Conservation (phyloP, 345 rosid genomes). For the Luvunga scandens region DNA sequence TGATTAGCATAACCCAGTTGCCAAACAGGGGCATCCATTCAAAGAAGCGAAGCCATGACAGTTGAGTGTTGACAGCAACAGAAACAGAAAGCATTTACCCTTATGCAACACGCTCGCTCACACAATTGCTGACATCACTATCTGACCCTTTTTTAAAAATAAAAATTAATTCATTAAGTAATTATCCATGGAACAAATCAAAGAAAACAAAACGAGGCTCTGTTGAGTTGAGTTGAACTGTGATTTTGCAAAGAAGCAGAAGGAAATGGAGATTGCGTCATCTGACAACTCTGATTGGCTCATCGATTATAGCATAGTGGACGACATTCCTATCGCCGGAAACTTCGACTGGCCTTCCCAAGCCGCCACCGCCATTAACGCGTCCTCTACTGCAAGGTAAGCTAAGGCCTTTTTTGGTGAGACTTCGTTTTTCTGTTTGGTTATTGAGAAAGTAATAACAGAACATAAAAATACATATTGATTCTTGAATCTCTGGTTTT, state of each 20-base stretch:
- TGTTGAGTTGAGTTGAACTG: neutral
- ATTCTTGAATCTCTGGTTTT: neutral
- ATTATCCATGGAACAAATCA: neutral
- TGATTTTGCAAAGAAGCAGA: neutral
- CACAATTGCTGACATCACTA: neutral
- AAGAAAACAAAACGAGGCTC: neutral
- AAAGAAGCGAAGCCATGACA: too few species aligned
- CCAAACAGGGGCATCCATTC: neutral
- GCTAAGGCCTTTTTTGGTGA: neutral
- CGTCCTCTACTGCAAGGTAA: constrained; percentile 18
- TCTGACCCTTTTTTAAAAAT: neutral
- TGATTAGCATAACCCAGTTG: neutral
- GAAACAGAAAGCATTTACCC: neutral
- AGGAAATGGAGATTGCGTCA: constrained; percentile 18
- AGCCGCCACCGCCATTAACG: neutral
- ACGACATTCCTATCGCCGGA: constrained; percentile 12
- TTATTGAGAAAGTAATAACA: neutral
- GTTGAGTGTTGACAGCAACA: too few species aligned
- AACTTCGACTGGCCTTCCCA: constrained; percentile 22
- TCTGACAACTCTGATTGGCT: constrained; percentile 28
- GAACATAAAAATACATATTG: neutral
- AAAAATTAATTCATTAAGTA: neutral
- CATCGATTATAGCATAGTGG: constrained; percentile 28
- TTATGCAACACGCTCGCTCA: neutral
- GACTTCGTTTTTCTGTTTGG: neutral